Percentiles rank a stretch among this genome's conserved stretches.
phyloP scores from a whole-genome alignment of 805 yeast species.

The Millerago galiae region DNA sequence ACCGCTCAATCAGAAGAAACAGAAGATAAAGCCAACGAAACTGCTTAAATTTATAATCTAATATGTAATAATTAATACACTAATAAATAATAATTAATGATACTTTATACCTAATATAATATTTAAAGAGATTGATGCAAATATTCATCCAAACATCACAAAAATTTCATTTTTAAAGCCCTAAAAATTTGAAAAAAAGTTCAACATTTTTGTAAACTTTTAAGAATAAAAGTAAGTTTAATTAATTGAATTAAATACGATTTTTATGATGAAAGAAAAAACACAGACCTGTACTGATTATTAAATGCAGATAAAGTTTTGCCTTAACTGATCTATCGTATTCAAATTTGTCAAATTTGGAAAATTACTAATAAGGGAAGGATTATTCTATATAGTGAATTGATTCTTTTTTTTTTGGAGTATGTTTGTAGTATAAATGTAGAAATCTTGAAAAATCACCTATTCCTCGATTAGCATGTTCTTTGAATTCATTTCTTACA shows the following conservation, averaged over 20 bases:
- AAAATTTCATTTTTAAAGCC: no score
- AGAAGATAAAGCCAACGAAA: neutral
- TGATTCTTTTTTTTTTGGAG: neutral
- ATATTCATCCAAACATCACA: no score
- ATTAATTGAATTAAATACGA: neutral
- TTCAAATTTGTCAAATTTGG: neutral
- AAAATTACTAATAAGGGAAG: neutral
- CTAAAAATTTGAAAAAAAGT: neutral
- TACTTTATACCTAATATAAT: no score
- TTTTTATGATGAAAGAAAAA: slow-evolving; percentile 35
- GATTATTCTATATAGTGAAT: neutral
- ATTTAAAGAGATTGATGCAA: no score
- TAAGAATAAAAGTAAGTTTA: no score
- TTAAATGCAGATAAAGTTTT: slow-evolving; percentile 30
- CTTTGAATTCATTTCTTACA: no score
- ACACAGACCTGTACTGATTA: slow-evolving; percentile 58
- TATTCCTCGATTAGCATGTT: no score
- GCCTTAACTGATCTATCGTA: slow-evolving; percentile 24
- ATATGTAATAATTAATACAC: neutral
- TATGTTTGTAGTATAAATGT: neutral
- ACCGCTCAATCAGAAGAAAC: neutral
- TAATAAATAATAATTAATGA: no score
- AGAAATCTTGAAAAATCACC: no score
- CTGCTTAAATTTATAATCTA: neutral
- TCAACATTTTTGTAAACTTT: neutral